Base-by-base conservation (phyloP, 352 stramenopile species). In the Plasmopara halstedii region DNA sequence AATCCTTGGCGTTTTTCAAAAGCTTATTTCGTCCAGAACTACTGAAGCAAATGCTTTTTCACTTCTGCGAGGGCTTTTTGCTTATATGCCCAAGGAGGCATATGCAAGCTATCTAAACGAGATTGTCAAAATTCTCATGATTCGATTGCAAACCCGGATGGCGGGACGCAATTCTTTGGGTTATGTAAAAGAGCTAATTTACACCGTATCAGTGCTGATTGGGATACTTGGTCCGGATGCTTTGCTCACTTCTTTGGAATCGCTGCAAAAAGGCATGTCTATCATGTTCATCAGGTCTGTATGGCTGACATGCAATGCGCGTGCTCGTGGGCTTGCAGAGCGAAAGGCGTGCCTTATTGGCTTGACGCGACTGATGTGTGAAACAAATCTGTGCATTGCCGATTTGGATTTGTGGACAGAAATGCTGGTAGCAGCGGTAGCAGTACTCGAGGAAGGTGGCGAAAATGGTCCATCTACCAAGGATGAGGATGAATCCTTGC, bases 1-100 rank as follows among this genome's bases (percentile, higher is more conserved):
- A 26, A 85, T 99, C 29, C 72, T 99, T 10, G 97, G 95, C 29
- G 87, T 99, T n/a, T 99, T 98, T 56, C 96, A 99, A 65, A 99
- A 98, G 50, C 72, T 99, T 9, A 83, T 99, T 49, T 88, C 95
- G 7, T 95, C 85, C 17, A 68, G 91, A 42, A 86, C 88, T 11
- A 98, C 88, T 1, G 96, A 98, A 67, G 59, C 71, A 14, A 89
- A 93, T 43, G 94, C 80, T 6, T 99, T 98, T 58, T 89, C 90
- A 39, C 53, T 99, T 6, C 78, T 99, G 8, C 75, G 76, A 14
- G 67, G 83, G 4, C 75, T 98, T 21, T 79, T 98, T 50, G 69
- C 77, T 11, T 93, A 88, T 58, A 79, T 98, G 59, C 80, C 87
- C 2, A 59, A 70, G 34, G 63, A 77, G 23, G 46, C 65, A 31